phyloP scores from a whole-genome alignment of 495 filamentous ascomycete genomes.

The Aspergillus cristatus region DNA sequence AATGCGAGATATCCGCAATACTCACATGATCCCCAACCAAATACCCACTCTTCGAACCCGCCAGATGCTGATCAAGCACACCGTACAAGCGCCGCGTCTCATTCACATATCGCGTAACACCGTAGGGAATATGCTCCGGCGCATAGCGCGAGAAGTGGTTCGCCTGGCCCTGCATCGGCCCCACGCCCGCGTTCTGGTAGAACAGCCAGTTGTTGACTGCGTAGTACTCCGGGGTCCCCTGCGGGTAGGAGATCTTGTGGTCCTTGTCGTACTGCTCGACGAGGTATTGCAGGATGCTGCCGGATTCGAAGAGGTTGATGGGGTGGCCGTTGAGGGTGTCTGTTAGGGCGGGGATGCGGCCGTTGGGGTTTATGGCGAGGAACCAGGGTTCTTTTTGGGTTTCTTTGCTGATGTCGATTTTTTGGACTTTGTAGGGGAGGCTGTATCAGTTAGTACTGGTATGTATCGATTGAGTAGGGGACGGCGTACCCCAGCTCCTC shows the following conservation, averaged over 20 bases:
- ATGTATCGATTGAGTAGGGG: not conserved
- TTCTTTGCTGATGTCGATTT: conserved; percentile 63
- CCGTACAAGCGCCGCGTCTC: conserved; percentile 76
- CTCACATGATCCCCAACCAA: conserved; percentile 72
- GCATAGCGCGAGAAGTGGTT: conserved; percentile 88
- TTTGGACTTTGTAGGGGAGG: conserved; percentile 53
- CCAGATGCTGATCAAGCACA: conserved; percentile 67
- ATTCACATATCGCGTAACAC: conserved; percentile 69
- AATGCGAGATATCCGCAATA: conserved; percentile 77
- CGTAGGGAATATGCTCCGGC: conserved; percentile 80
- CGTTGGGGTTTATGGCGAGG: conserved; percentile 87
- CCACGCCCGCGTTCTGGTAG: conserved; percentile 67
- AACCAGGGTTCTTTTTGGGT: conserved; percentile 83
- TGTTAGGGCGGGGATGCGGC: conserved; percentile 86
- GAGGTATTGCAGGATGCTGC: conserved; percentile 80
- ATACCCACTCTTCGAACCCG: conserved; percentile 53
- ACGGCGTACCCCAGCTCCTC: conserved; percentile 62
- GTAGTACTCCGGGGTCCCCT: conserved; percentile 64
- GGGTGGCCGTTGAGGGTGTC: conserved; percentile 69
- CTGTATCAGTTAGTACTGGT: conserved; percentile 17
- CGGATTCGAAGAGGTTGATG: conserved; percentile 76
- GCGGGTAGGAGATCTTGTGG: conserved; percentile 75
- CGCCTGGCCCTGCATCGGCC: conserved; percentile 89
- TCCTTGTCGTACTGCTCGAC: conserved; percentile 71
- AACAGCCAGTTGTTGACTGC: conserved; percentile 74